A percentile compares a stretch with the other conserved stretches of the same genome.
Conservation (phyloP, 2,329 filamentous ascomycete genomes). For the Calonectria hongkongensis region DNA sequence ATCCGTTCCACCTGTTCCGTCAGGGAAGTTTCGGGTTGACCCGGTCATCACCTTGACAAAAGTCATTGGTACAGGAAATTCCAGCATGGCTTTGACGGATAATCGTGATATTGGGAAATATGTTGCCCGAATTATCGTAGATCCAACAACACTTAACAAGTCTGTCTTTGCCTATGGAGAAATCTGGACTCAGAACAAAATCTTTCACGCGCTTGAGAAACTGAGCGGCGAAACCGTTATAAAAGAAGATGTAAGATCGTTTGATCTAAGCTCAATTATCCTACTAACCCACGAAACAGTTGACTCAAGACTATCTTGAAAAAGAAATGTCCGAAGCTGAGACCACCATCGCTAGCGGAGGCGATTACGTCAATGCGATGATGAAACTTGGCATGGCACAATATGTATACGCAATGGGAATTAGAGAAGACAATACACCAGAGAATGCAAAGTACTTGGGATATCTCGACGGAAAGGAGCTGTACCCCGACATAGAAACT, state of each 20-base stretch:
- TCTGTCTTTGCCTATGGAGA: constrained; percentile 1
- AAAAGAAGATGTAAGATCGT: not conserved
- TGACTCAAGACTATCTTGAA: not conserved
- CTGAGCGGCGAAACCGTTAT: not conserved
- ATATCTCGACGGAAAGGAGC: constrained; percentile 6
- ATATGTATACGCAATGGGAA: constrained; percentile 9
- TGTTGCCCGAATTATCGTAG: not conserved
- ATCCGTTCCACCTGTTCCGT: not conserved
- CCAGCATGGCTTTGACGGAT: not conserved
- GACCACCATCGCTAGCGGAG: not conserved
- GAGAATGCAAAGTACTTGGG: not conserved
- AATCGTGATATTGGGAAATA: constrained; percentile 3
- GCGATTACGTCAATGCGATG: not conserved
- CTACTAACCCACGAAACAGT: not conserved
- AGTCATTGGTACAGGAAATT: constrained; percentile 7
- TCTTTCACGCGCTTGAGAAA: not conserved
- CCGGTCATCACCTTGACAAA: not conserved
- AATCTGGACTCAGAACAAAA: constrained; percentile 9
- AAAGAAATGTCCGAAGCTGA: constrained; percentile 2
- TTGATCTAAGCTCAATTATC: too few relatives aligned
- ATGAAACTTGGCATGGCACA: constrained; percentile 9
- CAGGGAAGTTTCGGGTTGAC: not conserved
- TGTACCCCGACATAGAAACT: not conserved
- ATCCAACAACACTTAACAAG: constrained; percentile 16
- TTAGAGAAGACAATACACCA: not conserved